A percentile compares a stretch with the other conserved stretches of the same genome.
Evolutionary conservation across 257 asterid species (phyloP).

Genomic region (Primulina eburnea): DNA sequence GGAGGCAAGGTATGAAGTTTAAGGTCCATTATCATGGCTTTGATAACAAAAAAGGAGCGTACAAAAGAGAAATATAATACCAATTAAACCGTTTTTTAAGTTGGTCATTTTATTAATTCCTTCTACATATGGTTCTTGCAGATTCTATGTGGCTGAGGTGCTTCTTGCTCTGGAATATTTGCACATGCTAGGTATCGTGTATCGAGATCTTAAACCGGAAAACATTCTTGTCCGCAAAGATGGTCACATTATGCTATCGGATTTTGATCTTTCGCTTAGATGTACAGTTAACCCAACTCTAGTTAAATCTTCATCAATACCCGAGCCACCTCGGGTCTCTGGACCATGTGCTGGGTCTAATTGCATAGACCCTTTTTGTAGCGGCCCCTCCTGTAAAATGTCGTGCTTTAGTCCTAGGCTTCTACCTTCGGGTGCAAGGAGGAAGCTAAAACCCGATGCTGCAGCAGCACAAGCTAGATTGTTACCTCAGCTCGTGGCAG

Average conservation of each 20-base stretch:
- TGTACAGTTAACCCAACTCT: slow-evolving; percentile 66
- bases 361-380: slow-evolving; percentile 75
- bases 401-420: slow-evolving; percentile 63
- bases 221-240: slow-evolving; percentile 70
- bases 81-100: background rate
- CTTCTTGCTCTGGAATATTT: slow-evolving; percentile 73
- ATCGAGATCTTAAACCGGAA: slow-evolving; percentile 75
- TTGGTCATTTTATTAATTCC: background rate
- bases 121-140: slow-evolving; percentile 29
- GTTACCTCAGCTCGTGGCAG: slow-evolving; percentile 67
- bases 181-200: slow-evolving; percentile 78
- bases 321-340: slow-evolving; percentile 60
- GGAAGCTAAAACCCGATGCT: slow-evolving; percentile 47
- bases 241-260: slow-evolving; percentile 83
- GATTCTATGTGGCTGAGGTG: slow-evolving; percentile 75
- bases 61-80: background rate
- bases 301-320: slow-evolving; percentile 31
- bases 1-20: slow-evolving; percentile 57
- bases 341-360: slow-evolving; percentile 70
- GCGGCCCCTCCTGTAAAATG: slow-evolving; percentile 58
- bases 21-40: background rate
- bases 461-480: slow-evolving; percentile 38
- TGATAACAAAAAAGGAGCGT: background rate
- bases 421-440: slow-evolving; percentile 35
- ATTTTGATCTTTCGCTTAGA: slow-evolving; percentile 70